Conservation (phyloP, 768 basidiomycete genomes). For the Kwoniella dejecticola region DNA sequence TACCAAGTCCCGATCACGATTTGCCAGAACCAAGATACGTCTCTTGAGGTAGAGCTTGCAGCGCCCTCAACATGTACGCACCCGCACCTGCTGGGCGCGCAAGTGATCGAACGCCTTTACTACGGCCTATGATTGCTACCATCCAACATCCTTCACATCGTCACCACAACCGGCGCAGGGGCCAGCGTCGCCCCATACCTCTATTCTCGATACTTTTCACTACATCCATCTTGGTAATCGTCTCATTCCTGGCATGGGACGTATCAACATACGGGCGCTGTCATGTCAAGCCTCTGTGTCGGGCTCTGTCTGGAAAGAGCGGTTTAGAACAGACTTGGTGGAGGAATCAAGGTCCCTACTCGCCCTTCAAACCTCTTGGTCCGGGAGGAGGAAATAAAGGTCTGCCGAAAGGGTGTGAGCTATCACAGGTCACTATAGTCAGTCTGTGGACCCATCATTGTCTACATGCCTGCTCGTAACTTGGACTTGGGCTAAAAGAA, state of each 20-base stretch:
- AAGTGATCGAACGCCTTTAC: conserved; percentile 1
- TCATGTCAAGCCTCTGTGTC: conserved; percentile 38
- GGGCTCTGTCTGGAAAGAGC: conserved; percentile 26
- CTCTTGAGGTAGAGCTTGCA: too few species aligned
- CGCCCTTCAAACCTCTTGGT: conserved; percentile 37
- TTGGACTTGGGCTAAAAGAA: too few species aligned
- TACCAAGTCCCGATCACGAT: too few species aligned
- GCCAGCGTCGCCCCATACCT: conserved; percentile 2
- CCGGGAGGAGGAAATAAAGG: conserved; percentile 37
- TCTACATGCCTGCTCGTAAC: too few species aligned
- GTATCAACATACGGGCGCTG: conserved; percentile 38
- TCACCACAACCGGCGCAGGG: background rate
- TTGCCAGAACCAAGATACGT: too few species aligned
- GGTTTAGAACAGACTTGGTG: conserved; percentile 40
- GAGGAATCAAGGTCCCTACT: conserved; percentile 46
- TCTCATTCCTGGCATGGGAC: conserved; percentile 34
- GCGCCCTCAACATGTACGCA: background rate
- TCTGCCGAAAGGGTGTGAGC: conserved; percentile 45
- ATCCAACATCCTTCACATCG: background rate
- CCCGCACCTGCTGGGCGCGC: background rate
- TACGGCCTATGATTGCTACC: background rate
- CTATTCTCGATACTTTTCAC: conserved; percentile 21
- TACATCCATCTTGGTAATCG: background rate
- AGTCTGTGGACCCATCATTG: too few species aligned
- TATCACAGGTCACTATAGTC: conserved; percentile 48